phyloP scores from a whole-genome alignment of 192 early-diverging fungal genomes.

The Phlyctochytrium arcticum region DNA sequence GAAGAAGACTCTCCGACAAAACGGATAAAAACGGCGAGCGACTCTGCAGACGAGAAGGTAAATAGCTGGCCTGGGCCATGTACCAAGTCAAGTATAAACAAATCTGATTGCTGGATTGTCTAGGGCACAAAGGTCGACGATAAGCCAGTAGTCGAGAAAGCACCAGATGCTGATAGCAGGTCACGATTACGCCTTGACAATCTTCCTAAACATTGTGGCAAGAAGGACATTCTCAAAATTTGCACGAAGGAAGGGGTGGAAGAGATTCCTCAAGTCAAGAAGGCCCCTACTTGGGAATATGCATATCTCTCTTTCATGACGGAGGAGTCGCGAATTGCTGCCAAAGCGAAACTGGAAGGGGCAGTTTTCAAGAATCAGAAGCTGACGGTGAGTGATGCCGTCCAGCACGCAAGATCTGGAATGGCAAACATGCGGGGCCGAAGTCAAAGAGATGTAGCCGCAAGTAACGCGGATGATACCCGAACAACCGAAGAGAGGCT shows the following conservation, averaged over 20 bases:
- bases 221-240: slow-evolving; percentile 15
- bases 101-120: no score
- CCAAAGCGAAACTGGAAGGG: slow-evolving; percentile 25
- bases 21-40: no score
- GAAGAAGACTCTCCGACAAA: no score
- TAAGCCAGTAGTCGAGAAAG: not conserved
- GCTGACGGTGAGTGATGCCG: not conserved
- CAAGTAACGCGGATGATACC: slow-evolving; percentile 28
- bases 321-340: slow-evolving; percentile 29
- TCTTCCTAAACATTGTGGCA: not conserved
- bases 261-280: slow-evolving; percentile 26
- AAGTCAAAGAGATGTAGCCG: slow-evolving; percentile 6
- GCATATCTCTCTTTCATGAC: slow-evolving; percentile 28
- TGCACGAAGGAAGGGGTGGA: not conserved
- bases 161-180: not conserved
- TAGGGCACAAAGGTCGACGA: not conserved
- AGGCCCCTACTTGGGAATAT: slow-evolving; percentile 39
- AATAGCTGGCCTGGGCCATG: no score
- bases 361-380: slow-evolving; percentile 17
- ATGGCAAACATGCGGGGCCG: not conserved
- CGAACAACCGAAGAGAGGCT: slow-evolving; percentile 57
- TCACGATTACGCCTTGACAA: not conserved
- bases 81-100: no score
- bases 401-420: not conserved
- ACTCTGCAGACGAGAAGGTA: no score